Conservation (phyloP, 2,329 filamentous ascomycete genomes). For the Apiospora rasikravindrae region DNA sequence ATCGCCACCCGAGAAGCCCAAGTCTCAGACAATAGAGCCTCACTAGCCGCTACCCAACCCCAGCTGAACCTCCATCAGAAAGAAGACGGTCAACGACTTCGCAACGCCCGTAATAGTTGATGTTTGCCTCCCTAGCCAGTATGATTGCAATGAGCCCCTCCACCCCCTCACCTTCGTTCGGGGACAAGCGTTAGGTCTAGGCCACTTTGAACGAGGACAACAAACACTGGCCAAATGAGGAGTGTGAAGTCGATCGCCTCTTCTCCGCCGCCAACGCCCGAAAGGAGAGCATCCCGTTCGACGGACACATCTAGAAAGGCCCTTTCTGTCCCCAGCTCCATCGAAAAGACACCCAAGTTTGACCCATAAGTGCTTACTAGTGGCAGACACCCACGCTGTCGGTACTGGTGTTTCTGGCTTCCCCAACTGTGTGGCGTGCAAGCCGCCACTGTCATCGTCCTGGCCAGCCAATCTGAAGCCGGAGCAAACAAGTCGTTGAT, state of each 20-base stretch:
- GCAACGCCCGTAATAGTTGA: conserved; percentile 4
- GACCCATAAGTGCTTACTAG: background rate
- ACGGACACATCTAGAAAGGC: background rate
- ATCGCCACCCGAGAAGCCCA: background rate
- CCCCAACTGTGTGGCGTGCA: background rate
- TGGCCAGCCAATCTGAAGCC: background rate
- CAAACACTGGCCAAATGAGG: background rate
- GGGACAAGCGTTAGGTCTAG: background rate
- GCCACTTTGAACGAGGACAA: background rate
- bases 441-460: background rate
- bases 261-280: background rate
- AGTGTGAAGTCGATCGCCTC: background rate
- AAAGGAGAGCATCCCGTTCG: background rate
- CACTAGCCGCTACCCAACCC: background rate
- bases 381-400: background rate
- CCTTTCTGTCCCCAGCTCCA: background rate
- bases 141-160: background rate
- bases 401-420: background rate
- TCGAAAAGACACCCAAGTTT: background rate
- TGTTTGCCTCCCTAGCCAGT: background rate
- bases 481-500: background rate
- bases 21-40: conserved; percentile 13
- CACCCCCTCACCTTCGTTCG: background rate
- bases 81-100: background rate
- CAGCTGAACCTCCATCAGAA: background rate